Conservation (phyloP, 2,329 filamentous ascomycete genomes). For the Pseudocercospora pini-densiflorae region DNA sequence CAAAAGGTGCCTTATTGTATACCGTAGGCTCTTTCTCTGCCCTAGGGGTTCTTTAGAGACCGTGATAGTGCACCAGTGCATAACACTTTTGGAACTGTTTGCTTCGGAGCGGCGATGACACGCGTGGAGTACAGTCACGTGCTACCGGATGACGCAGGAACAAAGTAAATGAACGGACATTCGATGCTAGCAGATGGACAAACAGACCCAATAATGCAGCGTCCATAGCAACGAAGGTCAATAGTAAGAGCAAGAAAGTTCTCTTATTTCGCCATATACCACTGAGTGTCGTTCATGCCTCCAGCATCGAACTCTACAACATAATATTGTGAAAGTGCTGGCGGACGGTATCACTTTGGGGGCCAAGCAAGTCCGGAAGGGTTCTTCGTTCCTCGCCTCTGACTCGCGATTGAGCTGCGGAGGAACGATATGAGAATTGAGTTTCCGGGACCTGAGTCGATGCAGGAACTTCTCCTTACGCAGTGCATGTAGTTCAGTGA, state of each 20-base stretch:
- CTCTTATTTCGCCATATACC: too few relatives aligned
- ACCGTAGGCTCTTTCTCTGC: too few relatives aligned
- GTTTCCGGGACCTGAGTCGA: slow-evolving; percentile 3
- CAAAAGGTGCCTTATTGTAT: too few relatives aligned
- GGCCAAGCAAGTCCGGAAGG: not conserved
- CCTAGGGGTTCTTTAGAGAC: not conserved
- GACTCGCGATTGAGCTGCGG: not conserved
- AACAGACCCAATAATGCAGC: not conserved
- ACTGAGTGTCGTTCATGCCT: too few relatives aligned
- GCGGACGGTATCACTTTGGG: not conserved
- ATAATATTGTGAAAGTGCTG: not conserved
- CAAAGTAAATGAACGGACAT: not conserved
- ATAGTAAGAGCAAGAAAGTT: too few relatives aligned
- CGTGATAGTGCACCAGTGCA: not conserved
- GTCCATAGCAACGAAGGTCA: too few relatives aligned
- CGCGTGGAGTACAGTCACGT: not conserved
- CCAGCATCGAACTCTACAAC: too few relatives aligned
- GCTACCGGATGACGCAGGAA: not conserved
- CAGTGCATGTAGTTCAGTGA: not conserved
- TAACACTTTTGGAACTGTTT: not conserved
- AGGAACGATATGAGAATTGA: not conserved
- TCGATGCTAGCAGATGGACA: too few relatives aligned
- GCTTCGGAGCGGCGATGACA: not conserved
- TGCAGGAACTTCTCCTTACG: slow-evolving; percentile 4
- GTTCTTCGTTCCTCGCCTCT: not conserved